phyloP scores from a whole-genome alignment of 2,329 filamentous ascomycete genomes.

The Magnaporthales sp. region DNA sequence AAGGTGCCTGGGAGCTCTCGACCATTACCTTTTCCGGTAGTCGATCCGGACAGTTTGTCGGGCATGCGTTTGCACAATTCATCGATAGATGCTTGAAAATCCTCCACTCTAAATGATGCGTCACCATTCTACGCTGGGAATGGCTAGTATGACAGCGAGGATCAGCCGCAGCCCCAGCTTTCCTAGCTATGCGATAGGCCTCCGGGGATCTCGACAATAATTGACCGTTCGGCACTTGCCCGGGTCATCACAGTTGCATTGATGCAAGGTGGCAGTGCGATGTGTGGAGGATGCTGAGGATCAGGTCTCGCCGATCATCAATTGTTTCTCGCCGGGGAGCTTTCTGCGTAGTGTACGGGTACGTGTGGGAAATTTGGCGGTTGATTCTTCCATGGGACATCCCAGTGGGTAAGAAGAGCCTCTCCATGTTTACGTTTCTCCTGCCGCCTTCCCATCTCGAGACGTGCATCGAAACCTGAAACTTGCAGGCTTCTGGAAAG shows the following conservation, averaged over 20 bases:
- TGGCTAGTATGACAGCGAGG: not conserved
- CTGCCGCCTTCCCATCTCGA: not conserved
- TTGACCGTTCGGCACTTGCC: not conserved
- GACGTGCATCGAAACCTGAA: not conserved
- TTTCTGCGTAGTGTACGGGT: not conserved
- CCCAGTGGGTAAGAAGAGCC: not conserved
- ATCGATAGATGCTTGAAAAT: not conserved
- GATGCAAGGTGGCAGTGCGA: not conserved
- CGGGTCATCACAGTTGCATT: not conserved
- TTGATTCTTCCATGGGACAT: not conserved
- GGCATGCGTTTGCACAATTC: not conserved
- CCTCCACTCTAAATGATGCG: not conserved
- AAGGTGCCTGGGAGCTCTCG: not conserved
- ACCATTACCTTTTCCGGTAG: not conserved
- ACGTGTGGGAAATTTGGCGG: not conserved
- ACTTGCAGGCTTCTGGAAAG: not conserved
- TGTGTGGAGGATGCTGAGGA: not conserved
- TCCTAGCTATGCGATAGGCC: not conserved
- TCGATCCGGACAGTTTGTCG: not conserved
- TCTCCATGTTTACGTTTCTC: not conserved
- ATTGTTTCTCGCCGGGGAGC: not conserved
- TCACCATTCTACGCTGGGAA: not conserved
- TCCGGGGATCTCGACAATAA: not conserved
- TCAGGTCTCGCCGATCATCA: not conserved
- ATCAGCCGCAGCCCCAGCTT: not conserved